A percentile compares a stretch with the other conserved stretches of the same genome.
These are phyloP conservation scores for Phytophthora pinifolia DNA, from an alignment of 352 stramenopile species.

Conservation along the genomic window DNA sequence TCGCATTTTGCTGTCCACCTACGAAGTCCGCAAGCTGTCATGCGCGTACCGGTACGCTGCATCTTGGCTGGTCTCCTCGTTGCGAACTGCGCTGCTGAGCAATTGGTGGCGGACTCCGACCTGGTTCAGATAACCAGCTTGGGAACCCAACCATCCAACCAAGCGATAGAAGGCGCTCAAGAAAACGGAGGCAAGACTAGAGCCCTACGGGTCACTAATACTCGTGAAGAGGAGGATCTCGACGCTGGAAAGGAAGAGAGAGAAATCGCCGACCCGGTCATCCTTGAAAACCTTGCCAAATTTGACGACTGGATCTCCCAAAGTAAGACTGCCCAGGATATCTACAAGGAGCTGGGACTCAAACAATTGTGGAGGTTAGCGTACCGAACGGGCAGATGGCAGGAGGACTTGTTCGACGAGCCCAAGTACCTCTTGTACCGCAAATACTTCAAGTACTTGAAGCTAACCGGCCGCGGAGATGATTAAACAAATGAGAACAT, in stretches of 20 bases:
- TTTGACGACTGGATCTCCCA: constrained; percentile 4
- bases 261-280: not conserved
- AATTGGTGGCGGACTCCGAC: too few species aligned
- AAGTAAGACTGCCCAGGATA: not conserved
- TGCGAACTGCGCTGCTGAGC: too few species aligned
- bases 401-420: constrained; percentile 3
- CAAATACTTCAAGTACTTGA: constrained; percentile 10
- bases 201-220: too few species aligned
- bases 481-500: not conserved
- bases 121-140: too few species aligned
- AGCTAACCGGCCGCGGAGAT: not conserved
- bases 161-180: too few species aligned
- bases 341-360: constrained; percentile 7
- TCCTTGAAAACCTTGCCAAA: constrained; percentile 6
- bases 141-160: too few species aligned
- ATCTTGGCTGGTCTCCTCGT: too few species aligned
- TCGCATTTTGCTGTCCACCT: too few species aligned
- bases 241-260: not conserved
- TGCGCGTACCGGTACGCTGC: too few species aligned
- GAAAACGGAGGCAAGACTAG: not conserved
- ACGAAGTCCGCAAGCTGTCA: too few species aligned
- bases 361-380: constrained; percentile 4
- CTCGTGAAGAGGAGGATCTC: too few species aligned
- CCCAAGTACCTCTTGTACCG: constrained; percentile 3
- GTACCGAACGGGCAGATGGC: not conserved